Percentiles rank a stretch among this genome's conserved stretches.
phyloP scores from a whole-genome alignment of 257 asterid genomes.

The Petunia axillaris region DNA sequence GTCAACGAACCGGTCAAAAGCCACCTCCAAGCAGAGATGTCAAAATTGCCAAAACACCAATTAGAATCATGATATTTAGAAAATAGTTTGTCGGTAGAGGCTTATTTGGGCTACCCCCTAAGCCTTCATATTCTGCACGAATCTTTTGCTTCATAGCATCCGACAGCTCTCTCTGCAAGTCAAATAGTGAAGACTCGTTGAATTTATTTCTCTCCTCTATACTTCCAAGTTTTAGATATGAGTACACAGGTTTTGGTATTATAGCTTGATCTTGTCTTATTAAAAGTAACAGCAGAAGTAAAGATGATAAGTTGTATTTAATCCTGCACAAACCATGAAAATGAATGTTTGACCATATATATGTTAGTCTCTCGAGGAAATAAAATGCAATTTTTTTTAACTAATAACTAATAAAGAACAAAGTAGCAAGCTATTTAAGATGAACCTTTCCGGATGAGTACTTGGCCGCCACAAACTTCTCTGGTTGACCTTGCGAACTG shows the following conservation, averaged over 20 bases:
- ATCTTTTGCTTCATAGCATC: conserved; percentile 92
- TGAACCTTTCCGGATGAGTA: conserved; percentile 86
- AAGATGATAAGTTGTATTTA: conserved; percentile 66
- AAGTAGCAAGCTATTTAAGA: background rate
- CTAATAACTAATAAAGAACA: background rate
- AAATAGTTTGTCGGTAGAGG: conserved; percentile 92
- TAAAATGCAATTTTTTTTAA: conserved; percentile 1
- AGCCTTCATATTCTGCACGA: conserved; percentile 81
- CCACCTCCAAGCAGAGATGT: conserved; percentile 61
- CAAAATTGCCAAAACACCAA: conserved; percentile 83
- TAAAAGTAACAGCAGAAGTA: conserved; percentile 53
- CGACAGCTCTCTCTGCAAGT: conserved; percentile 95
- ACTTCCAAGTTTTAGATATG: conserved; percentile 50
- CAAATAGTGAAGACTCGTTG: conserved; percentile 58
- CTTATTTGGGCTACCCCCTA: conserved; percentile 98
- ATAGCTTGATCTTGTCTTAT: conserved; percentile 61
- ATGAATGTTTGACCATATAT: conserved; percentile 38
- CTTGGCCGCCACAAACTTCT: conserved; percentile 82
- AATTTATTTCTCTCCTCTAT: conserved; percentile 55
- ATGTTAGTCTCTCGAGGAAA: background rate
- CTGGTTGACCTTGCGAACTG: conserved; percentile 54
- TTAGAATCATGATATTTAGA: conserved; percentile 78
- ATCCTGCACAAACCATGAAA: conserved; percentile 74
- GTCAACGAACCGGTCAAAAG: conserved; percentile 43
- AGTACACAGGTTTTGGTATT: conserved; percentile 51